phyloP scores from a whole-genome alignment of 1,284 basidiomycete genomes.

The Tilletiopsis washingtonensis region DNA sequence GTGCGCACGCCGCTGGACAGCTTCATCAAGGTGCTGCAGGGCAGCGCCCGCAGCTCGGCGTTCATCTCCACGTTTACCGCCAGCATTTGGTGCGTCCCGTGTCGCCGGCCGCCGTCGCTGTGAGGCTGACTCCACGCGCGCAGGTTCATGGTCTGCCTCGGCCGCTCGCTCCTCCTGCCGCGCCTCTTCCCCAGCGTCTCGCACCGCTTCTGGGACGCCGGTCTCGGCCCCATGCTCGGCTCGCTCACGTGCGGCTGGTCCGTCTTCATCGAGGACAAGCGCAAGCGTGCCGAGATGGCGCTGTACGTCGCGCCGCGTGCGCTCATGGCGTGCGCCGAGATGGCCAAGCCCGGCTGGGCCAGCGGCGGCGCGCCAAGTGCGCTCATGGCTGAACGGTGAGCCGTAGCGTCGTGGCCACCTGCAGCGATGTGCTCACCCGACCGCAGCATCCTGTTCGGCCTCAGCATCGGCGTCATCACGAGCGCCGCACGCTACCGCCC shows the following conservation, averaged over 20 bases:
- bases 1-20: constrained; percentile 20
- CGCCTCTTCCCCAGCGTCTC: constrained; percentile 22
- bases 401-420: not conserved
- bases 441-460: constrained; percentile 19
- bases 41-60: constrained; percentile 42
- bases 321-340: constrained; percentile 39
- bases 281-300: constrained; percentile 48
- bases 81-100: constrained; percentile 34
- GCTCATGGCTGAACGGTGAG: constrained; percentile 25
- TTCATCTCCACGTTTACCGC: constrained; percentile 49
- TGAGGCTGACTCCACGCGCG: not conserved
- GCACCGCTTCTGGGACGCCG: constrained; percentile 17
- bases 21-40: constrained; percentile 34
- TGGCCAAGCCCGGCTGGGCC: constrained; percentile 27
- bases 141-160: constrained; percentile 31
- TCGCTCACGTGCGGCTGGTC: constrained; percentile 25
- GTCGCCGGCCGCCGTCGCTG: not conserved
- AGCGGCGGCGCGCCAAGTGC: constrained; percentile 20
- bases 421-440: not conserved
- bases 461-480: constrained; percentile 23
- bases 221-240: constrained; percentile 18
- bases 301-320: constrained; percentile 49
- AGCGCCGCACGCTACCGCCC: constrained; percentile 26
- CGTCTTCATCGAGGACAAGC: constrained; percentile 48
- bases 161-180: constrained; percentile 21